Evolutionary conservation across 129 eudicot species (phyloP).

Genomic region (Helichrysum umbraculigerum): DNA sequence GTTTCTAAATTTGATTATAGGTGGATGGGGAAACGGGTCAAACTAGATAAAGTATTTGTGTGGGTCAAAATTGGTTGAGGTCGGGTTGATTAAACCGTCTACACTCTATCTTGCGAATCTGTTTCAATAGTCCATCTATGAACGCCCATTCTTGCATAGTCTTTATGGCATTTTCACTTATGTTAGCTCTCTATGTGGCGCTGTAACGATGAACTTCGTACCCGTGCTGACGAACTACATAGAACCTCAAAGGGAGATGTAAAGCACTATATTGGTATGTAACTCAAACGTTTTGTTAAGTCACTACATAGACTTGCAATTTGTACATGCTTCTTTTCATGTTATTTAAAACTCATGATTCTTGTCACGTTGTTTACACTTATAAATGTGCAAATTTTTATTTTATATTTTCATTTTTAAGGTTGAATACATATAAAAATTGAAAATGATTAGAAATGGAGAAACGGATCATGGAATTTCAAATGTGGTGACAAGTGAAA

Average conservation of each 20-base stretch:
- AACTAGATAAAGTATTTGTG: too few relatives aligned
- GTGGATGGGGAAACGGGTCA: too few relatives aligned
- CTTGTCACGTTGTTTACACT: too few relatives aligned
- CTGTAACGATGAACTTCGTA: conserved; percentile 91
- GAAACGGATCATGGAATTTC: too few relatives aligned
- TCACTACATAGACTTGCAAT: neutral
- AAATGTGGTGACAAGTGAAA: too few relatives aligned
- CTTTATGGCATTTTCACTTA: neutral
- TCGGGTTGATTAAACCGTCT: neutral
- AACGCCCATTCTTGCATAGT: neutral
- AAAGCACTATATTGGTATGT: conserved; percentile 86
- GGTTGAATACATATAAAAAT: too few relatives aligned
- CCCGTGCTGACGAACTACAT: conserved; percentile 75
- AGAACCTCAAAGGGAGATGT: conserved; percentile 72
- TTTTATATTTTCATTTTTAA: too few relatives aligned
- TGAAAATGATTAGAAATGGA: too few relatives aligned
- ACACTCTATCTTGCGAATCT: neutral
- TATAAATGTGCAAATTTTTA: too few relatives aligned
- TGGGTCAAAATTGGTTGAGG: neutral
- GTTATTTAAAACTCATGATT: too few relatives aligned
- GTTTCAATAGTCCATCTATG: neutral
- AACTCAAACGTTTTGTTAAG: neutral
- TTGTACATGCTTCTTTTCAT: neutral
- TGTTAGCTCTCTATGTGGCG: conserved; percentile 97
- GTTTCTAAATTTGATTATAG: too few relatives aligned